Base-by-base conservation (phyloP, 768 basidiomycete species). In the Naganishia randhawae region DNA sequence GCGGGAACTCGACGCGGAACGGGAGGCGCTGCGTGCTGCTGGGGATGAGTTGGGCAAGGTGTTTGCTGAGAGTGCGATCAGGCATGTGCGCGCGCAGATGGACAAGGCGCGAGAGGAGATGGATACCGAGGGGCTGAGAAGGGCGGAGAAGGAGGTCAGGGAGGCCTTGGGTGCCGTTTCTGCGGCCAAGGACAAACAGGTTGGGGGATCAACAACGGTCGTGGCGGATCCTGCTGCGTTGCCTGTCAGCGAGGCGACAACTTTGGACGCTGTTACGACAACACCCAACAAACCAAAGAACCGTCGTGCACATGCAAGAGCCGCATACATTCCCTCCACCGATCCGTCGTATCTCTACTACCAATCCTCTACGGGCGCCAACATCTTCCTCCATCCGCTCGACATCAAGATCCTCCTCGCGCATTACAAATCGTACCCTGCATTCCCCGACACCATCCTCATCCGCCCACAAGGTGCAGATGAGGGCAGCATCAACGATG, bases 291-390 rank as follows among this genome's bases (percentile, higher is more conserved):
- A 65, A 27, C 35, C 67, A 16, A 52, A 68, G 54, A 37, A 55
- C 35, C 50, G 61, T 37, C 48, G 57, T 9, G 27, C 39, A 19
- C 55, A 50, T 17, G 31, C 51, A 39, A 50, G 69, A 64, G 17
- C 89, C 90, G 0, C 90, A 89, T 1, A 90, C 91, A 2, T 90
- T 89, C 19, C 89, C 90, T 10, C 65, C 51, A 31, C 53, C 19
- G 89, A 90, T 17, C 89, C 91, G 11, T 89, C 91, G 10, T 99
- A 95, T 81, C 93, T 89, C 77, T 99, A 89, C 80, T 99, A 98
- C 78, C 96, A 98, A 78, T 89, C 92, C 19, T 87, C 91, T 0
- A 90, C 91, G 1, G 96, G 96, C 14, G 83, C 90, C 66, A 89
- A 92, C 11, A 84, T 96, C 72, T 99, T 90, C 83, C 86, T 99